Base-by-base conservation (phyloP, 1,284 basidiomycete genomes). In the Ustilago lituana region DNA sequence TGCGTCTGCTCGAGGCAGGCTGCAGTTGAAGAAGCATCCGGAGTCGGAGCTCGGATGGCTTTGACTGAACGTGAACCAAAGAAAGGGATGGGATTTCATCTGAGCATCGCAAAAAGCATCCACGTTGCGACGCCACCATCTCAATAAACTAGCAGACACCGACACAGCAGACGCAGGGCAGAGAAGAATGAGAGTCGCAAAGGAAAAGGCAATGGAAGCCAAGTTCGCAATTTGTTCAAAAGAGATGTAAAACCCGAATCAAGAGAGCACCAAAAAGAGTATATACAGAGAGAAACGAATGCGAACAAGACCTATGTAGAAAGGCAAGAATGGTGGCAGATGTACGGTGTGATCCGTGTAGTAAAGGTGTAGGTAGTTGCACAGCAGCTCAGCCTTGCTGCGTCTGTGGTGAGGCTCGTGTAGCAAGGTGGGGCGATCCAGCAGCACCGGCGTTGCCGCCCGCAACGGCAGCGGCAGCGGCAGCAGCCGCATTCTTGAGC, bases 401-500 rank as follows among this genome's bases (percentile, higher is more conserved):
- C 36, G 65, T 68, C 44, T 68, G 65, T 1, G 65, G 59, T 24
- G 59, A 68, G 23, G 59, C 65, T 24, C 59, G 43, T 0, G 65
- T 55, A 10, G 65, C 54, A 4, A 62, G 41, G 7, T 68, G 65
- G 29, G 65, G 59, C 27, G 59, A 62, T 5, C 57, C 27, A 29
- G 27, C 27, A 29, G 27, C 27, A 12, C 27, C 64, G 27, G 58
- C 64, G 6, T 40, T 43, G 12, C 55, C 62, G 6, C 39, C 53
- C 4, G 52, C 57, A 10, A 47, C 57, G 12, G 59, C 65, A n/a
- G 65, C 65, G 9, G 65, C 65, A 12, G 64, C 64, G 4, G 58
- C 64, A 19, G 65, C 65, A 15, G 58, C 58, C 24, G 58, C 58
- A 24, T 68, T 62, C 51, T 68, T 62, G 29, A 68, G 51, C 39